Percentiles rank a stretch among this genome's conserved stretches.
phyloP scores from a whole-genome alignment of 768 basidiomycete species.

The Lactifluus subvellereus region DNA sequence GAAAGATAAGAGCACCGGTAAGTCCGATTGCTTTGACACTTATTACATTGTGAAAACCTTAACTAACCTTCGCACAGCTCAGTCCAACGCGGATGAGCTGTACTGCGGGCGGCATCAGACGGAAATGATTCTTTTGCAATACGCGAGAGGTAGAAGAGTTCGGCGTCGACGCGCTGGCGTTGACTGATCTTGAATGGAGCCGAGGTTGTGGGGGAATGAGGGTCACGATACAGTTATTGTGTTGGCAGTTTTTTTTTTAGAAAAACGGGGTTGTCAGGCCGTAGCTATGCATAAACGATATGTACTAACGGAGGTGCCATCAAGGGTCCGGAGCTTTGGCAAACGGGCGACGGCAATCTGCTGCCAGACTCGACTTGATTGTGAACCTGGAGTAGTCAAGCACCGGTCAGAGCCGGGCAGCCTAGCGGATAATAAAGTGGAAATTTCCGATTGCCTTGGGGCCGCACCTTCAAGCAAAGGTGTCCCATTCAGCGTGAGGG shows the following conservation, averaged over 20 bases:
- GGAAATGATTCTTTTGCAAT: constrained; percentile 44
- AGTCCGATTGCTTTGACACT: not conserved
- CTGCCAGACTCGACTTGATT: constrained; percentile 40
- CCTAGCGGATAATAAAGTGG: not conserved
- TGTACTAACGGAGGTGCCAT: constrained; percentile 55
- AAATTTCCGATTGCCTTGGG: not conserved
- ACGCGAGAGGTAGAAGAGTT: constrained; percentile 74
- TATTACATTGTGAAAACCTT: not conserved
- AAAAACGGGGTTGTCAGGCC: constrained; percentile 5
- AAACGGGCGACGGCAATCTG: constrained; percentile 63
- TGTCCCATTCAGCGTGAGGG: constrained; percentile 56
- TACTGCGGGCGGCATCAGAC: constrained; percentile 39
- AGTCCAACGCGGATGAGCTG: constrained; percentile 60
- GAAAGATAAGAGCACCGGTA: not conserved
- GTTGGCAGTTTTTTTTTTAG: not conserved
- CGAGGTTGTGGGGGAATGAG: not conserved
- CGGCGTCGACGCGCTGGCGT: constrained; percentile 72
- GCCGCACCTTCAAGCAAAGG: constrained; percentile 54
- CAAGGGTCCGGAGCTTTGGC: constrained; percentile 53
- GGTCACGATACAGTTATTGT: not conserved
- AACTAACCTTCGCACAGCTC: constrained; percentile 56
- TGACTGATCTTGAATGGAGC: constrained; percentile 47
- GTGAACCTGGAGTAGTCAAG: constrained; percentile 31
- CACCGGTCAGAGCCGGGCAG: not conserved
- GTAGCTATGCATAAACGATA: not conserved